Base-by-base conservation (phyloP, 805 yeast species). In the Candida montana region DNA sequence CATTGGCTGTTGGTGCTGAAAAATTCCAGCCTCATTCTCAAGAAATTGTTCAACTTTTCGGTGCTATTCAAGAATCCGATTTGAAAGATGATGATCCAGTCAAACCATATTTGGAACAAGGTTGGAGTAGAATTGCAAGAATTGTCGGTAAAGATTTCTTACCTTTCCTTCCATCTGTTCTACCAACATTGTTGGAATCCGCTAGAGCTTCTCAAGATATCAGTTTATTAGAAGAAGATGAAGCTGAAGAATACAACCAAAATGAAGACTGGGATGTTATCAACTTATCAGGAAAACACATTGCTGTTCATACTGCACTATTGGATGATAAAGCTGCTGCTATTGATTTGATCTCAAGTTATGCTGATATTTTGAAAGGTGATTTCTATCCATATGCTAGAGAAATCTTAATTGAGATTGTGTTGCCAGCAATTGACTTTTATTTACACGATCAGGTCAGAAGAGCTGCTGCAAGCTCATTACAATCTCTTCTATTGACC, bases 211-310 rank as follows among this genome's bases (percentile, higher is more conserved):
- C 88, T 17, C 96, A 91, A 55, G 96, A 89, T 59, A 80, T 91
- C 43, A 82, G 91, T 31, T 67, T 93, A 35, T 75, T 93, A 40
- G 98, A 91, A 53, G 83, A 78, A 45, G 96, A 90, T 50, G 90
- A 83, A 45, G 95, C 95, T 42, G 93, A 85, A 37, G 86, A 85
- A 50, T 78, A 78, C 49, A 83, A 80, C 52, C 81, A 79, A 55
- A 85, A 87, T 53, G 95, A 89, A 40, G 96, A 89, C 47, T 93
- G 96, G 93, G 98, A 93, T 57, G 93, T 93, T 35, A 81, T 93
- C 41, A 88, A 88, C 52, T 69, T 90, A 34, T 80, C 87, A 24
- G 99, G 98, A 40, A 90, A 88, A 62, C 90, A 87, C 56, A 79
- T 93, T 55, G 98, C 97, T 18, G 88, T 93, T 39, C 95, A 91